phyloP scores from a whole-genome alignment of 345 rosid species.

The Odontarrhena argentea region DNA sequence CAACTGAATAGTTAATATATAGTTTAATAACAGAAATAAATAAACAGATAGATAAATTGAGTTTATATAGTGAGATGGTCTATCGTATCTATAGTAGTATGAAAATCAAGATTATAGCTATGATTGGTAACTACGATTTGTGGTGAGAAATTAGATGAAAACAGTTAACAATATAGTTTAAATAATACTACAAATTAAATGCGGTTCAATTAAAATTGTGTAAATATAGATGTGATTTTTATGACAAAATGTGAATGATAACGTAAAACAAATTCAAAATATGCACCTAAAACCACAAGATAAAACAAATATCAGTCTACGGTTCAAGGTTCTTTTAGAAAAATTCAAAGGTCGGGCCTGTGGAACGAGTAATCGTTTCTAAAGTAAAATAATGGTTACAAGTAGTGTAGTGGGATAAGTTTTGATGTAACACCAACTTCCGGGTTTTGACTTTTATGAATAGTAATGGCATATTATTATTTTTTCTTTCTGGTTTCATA shows the following conservation, averaged over 20 bases:
- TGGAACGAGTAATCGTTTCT: conserved; percentile 5
- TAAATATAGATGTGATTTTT: too few species aligned
- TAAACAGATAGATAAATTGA: background rate
- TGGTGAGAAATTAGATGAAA: too few species aligned
- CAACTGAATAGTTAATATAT: background rate
- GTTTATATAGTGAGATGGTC: conserved; percentile 5
- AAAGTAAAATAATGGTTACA: conserved; percentile 4
- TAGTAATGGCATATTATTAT: conserved; percentile 9
- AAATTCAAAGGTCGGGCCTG: background rate
- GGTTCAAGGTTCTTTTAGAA: background rate
- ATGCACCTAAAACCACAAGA: background rate
- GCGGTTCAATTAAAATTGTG: too few species aligned
- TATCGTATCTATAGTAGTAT: background rate
- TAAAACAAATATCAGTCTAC: conserved; percentile 6
- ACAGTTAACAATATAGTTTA: too few species aligned
- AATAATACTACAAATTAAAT: too few species aligned
- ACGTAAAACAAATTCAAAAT: too few species aligned
- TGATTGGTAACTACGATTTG: too few species aligned
- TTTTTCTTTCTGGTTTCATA: background rate
- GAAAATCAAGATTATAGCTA: too few species aligned
- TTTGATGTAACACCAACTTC: conserved; percentile 30
- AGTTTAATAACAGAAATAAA: background rate
- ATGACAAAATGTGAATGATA: too few species aligned
- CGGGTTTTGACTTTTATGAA: conserved; percentile 21
- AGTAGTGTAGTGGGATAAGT: conserved; percentile 19